Evolutionary conservation across 2,329 filamentous ascomycete species (phyloP), one percentile per base, ranked within the genome.

Genomic region (Graphiopsis chlorocephala): DNA sequence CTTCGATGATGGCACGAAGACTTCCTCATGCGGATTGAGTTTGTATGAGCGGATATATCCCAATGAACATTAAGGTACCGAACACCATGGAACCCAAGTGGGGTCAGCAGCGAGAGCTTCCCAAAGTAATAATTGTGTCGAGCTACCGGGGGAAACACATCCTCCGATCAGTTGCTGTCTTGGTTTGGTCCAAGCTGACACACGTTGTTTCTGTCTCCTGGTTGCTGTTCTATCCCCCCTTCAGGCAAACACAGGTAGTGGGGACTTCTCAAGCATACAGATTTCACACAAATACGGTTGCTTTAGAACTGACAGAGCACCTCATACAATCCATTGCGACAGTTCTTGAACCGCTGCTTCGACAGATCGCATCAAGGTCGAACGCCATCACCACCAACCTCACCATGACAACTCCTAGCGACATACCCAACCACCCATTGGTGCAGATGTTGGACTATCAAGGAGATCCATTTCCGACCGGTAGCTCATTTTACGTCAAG

Each of bases 401-500:
- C 35, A 67, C 55, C 53, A 63, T 63, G 55, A 55, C 66, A 23
- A 23, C 59, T 29, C 63, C 65, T 10, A 68, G 66, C 50, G 42
- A 61, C 20, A 63, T 68, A 15, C 61, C 65, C 1, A 62, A 64
- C 31, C 65, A 68, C 12, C 61, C 63, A 14, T 23, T 61, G 57
- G 61, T 57, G 10, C 47, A 53, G 20, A 58, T 56, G 53, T 11
- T 64, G 4, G 67, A 68, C 31, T 48, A 38, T 28, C 50, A 62
- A 55, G 63, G 65, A 25, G 65, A 68, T 28, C 29, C 52, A 11
- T 67, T 68, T 56, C 63, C 63, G 7, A 58, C 65, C 4, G 65
- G 65, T n/a, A n/a, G 17, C 4, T 55, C 38, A 23, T 66, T 64
- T 38, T 67, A 53, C 63, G 56, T 68, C 33, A 53, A 52, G n/a